These are phyloP conservation scores for Pulchroboletus neoregius DNA, from an alignment of 1,284 basidiomycete genomes.

Conservation along the genomic window DNA sequence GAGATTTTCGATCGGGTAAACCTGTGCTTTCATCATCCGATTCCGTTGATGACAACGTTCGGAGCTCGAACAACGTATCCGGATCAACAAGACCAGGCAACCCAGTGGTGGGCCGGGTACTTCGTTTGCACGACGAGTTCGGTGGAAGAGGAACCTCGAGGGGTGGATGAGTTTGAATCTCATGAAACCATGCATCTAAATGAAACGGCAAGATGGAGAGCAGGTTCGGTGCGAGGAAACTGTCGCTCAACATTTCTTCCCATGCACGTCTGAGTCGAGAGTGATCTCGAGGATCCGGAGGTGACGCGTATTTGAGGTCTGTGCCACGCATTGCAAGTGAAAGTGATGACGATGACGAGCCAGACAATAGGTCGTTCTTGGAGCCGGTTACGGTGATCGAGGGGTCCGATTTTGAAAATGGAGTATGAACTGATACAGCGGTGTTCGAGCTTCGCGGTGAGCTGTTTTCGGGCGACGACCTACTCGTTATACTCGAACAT, in stretches of 20 bases:
- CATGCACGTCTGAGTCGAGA: constrained; percentile 57
- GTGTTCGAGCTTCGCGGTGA: constrained; percentile 31
- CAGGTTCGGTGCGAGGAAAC: constrained; percentile 53
- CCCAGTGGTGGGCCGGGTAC: constrained; percentile 7
- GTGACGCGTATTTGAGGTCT: constrained; percentile 14
- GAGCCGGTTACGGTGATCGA: constrained; percentile 17
- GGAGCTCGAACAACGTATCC: constrained; percentile 31
- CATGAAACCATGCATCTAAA: constrained; percentile 54
- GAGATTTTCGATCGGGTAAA: constrained; percentile 17
- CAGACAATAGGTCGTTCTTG: constrained; percentile 16
- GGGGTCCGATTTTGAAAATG: constrained; percentile 28
- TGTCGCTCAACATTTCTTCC: constrained; percentile 60
- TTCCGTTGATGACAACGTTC: constrained; percentile 24
- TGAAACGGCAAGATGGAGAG: constrained; percentile 66
- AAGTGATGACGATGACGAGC: constrained; percentile 22
- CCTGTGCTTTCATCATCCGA: constrained; percentile 17
- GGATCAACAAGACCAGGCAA: constrained; percentile 27
- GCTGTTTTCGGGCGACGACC: constrained; percentile 22
- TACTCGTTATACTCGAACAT: constrained; percentile 8
- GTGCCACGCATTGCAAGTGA: constrained; percentile 15
- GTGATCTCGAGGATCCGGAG: constrained; percentile 57
- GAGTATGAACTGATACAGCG: constrained; percentile 17
- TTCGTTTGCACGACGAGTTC: constrained; percentile 35
- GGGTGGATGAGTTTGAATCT: constrained; percentile 48
- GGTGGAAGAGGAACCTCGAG: constrained; percentile 56